Base-by-base conservation (phyloP, 371 early-diverging fungal genomes). In the Mucor mucedo region DNA sequence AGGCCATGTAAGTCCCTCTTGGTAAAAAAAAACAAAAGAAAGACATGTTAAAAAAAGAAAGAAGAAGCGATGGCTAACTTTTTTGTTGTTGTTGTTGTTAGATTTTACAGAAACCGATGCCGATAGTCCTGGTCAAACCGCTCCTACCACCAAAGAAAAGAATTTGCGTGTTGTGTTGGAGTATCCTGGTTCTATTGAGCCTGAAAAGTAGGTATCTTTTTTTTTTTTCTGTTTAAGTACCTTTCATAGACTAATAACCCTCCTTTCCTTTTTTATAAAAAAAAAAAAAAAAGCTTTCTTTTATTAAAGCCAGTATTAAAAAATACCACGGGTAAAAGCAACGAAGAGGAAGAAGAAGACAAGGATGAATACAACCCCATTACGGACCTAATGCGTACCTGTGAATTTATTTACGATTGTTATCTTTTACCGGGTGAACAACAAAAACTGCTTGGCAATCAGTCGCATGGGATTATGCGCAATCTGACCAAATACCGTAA, bases 321-420 rank as follows among this genome's bases (percentile, higher is more conserved):
- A 47, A 75, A 71, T 33, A 57, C 66, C 10, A 52, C 54, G 42
- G 65, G 48, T 54, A 65, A 54, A 48, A 44, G 16, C 29, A 47
- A 28, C 50, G 76, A 75, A 2, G 62, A 65, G 10, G 84, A 83
- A 35, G 70, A 76, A 39, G 85, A 86, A 42, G 86, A 85, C 50
- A 84, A 85, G 59, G 88, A 88, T 63, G 95, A 94, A 69, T 94
- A 92, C 68, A 82, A 89, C 61, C 95, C 96, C 0, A 82, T 93
- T 27, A 82, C 80, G 7, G 95, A 96, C 57, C 69, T 96, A 10
- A 80, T 91, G 52, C 72, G 77, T 5, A 91, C 95, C 0, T 86
- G 85, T 29, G 80, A 79, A 29, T 73, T 83, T 48, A 89, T 95
- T 29, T 88, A 84, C 55, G 78, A 81, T 29, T 75, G 84, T 47